Evolutionary conservation across 345 rosid species (phyloP).

Genomic region (Dovyalis caffra): DNA sequence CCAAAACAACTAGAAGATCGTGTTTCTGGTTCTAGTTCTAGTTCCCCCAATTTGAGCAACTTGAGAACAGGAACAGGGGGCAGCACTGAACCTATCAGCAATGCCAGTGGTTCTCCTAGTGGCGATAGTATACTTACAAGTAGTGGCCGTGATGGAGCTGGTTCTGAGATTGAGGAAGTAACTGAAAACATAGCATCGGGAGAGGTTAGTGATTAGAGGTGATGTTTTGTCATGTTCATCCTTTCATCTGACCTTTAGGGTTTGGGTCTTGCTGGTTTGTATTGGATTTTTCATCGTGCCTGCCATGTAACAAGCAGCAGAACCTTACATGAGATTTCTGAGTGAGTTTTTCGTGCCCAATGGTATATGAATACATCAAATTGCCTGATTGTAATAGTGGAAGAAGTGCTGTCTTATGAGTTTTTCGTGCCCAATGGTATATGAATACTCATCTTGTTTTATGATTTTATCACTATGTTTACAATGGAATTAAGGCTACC

Average conservation of each 20-base stretch:
- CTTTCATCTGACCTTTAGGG: neutral
- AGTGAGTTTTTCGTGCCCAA: neutral
- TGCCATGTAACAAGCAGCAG: neutral
- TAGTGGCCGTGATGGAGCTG: neutral
- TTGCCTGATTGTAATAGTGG: neutral
- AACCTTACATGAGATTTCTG: neutral
- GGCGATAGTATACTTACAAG: neutral
- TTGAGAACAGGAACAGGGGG: constrained; percentile 17
- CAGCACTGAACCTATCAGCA: constrained; percentile 26
- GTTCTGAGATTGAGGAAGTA: constrained; percentile 12
- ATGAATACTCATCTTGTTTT: no score
- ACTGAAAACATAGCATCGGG: neutral
- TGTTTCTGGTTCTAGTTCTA: constrained; percentile 32
- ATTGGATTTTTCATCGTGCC: neutral
- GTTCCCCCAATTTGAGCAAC: constrained; percentile 29
- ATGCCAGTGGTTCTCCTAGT: constrained; percentile 6
- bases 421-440: no score
- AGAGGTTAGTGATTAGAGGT: neutral
- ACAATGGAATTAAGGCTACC: no score
- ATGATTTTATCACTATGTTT: no score
- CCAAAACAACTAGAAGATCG: constrained; percentile 39
- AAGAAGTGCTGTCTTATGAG: neutral
- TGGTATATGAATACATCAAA: neutral
- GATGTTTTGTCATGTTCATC: neutral
- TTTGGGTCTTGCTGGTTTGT: neutral